Conservation (phyloP, 2,329 filamentous ascomycete genomes). For the Fusarium sp. region DNA sequence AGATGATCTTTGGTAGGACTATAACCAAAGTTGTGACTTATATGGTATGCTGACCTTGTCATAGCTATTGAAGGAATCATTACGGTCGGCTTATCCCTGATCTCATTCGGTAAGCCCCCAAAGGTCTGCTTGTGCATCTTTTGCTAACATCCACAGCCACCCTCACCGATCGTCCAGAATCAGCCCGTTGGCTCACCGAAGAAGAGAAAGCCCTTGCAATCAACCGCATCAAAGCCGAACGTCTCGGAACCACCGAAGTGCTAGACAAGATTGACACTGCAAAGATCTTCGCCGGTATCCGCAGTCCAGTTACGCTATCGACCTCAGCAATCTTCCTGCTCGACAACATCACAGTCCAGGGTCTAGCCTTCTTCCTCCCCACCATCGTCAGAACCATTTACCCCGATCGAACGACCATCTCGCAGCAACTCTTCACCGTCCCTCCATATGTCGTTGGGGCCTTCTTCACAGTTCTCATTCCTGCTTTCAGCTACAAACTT, state of each 20-base stretch:
- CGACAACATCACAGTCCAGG: conserved; percentile 78
- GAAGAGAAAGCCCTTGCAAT: conserved; percentile 74
- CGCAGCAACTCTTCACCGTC: conserved; percentile 77
- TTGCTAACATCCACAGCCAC: conserved; percentile 57
- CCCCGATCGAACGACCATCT: conserved; percentile 65
- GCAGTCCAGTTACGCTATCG: conserved; percentile 66
- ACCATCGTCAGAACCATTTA: conserved; percentile 80
- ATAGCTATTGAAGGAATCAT: conserved; percentile 75
- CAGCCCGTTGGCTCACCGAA: conserved; percentile 72
- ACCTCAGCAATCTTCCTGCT: conserved; percentile 72
- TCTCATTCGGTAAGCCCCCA: conserved; percentile 48
- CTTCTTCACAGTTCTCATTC: conserved; percentile 73
- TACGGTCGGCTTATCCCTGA: conserved; percentile 62
- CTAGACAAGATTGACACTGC: conserved; percentile 67
- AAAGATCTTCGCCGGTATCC: conserved; percentile 72
- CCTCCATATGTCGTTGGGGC: conserved; percentile 78
- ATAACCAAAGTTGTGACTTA: too few species aligned
- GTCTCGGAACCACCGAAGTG: conserved; percentile 68
- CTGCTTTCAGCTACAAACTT: conserved; percentile 70
- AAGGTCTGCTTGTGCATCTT: accelerated
- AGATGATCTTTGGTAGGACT: conserved; percentile 71
- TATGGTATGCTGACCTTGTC: not conserved
- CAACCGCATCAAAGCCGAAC: conserved; percentile 69
- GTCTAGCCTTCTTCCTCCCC: conserved; percentile 77
- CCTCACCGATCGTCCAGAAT: conserved; percentile 74